These are phyloP conservation scores for Lentinula raphanica DNA, from an alignment of 768 basidiomycete genomes.

Conservation along the genomic window DNA sequence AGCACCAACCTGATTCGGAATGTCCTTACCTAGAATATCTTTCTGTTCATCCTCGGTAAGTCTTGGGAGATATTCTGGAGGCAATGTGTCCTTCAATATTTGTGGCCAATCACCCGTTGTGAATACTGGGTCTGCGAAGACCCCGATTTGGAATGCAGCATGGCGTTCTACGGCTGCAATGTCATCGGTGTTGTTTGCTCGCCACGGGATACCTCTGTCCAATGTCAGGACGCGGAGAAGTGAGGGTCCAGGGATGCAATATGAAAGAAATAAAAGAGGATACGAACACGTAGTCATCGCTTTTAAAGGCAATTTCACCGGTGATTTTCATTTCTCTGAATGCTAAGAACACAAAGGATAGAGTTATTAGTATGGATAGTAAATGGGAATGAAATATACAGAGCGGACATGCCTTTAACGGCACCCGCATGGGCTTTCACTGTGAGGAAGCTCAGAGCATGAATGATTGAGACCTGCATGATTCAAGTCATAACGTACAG, in stretches of 20 bases:
- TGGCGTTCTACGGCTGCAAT: constrained; percentile 41
- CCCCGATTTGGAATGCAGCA: constrained; percentile 45
- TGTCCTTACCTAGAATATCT: neutral
- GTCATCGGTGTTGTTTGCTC: constrained; percentile 39
- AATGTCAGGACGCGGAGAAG: neutral
- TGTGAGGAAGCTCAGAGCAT: too few relatives aligned
- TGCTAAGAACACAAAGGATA: constrained; percentile 17
- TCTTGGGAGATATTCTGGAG: constrained; percentile 40
- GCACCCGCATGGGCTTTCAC: constrained; percentile 47
- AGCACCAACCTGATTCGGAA: too few relatives aligned
- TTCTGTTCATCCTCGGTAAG: constrained; percentile 37
- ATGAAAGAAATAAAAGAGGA: neutral
- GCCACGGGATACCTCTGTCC: constrained; percentile 40
- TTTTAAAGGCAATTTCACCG: constrained; percentile 51
- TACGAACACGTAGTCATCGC: constrained; percentile 44
- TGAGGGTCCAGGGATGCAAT: neutral
- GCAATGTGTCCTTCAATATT: constrained; percentile 42
- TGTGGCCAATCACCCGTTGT: constrained; percentile 49
- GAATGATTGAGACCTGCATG: too few relatives aligned
- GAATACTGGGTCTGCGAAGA: constrained; percentile 46
- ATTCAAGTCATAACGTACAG: constrained; percentile 23
- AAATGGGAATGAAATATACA: too few relatives aligned
- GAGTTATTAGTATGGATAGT: too few relatives aligned
- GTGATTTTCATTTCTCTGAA: constrained; percentile 42
- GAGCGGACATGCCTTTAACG: constrained; percentile 33